phyloP scores from a whole-genome alignment of 768 basidiomycete species.

The Macrolepiota fuliginosa region DNA sequence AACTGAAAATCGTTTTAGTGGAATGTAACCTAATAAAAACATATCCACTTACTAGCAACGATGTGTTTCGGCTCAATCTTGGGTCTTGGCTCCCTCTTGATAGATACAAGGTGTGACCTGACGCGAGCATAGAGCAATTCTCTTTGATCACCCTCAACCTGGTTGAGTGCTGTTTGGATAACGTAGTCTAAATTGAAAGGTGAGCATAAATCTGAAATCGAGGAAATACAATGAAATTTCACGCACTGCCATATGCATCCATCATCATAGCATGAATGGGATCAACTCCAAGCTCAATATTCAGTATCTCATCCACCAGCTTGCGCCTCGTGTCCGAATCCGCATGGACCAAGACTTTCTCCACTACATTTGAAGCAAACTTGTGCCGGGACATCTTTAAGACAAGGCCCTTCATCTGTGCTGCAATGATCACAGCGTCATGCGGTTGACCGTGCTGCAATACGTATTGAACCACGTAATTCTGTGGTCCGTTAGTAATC shows the following conservation, averaged over 20 bases:
- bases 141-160: constrained; percentile 72
- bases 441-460: constrained; percentile 74
- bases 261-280: constrained; percentile 77
- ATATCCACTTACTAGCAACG: constrained; percentile 60
- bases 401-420: constrained; percentile 74
- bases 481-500: constrained; percentile 39
- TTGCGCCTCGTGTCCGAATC: constrained; percentile 59
- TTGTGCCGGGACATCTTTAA: constrained; percentile 82
- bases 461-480: constrained; percentile 94
- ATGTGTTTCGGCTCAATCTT: constrained; percentile 75
- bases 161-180: constrained; percentile 71
- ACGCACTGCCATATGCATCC: constrained; percentile 86
- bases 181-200: constrained; percentile 66
- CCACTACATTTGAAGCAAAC: constrained; percentile 95
- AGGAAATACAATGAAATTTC: not conserved
- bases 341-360: constrained; percentile 78
- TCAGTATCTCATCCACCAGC: constrained; percentile 83
- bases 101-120: constrained; percentile 62
- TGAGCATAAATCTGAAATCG: not conserved
- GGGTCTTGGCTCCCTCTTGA: constrained; percentile 65
- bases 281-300: constrained; percentile 47
- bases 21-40: not conserved
- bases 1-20: not conserved
- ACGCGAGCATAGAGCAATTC: constrained; percentile 60
- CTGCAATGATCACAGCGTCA: constrained; percentile 67